Evolutionary conservation across 2,329 filamentous ascomycete species (phyloP), one percentile per base, ranked within the genome.

Genomic region (Exophiala aquamarina): DNA sequence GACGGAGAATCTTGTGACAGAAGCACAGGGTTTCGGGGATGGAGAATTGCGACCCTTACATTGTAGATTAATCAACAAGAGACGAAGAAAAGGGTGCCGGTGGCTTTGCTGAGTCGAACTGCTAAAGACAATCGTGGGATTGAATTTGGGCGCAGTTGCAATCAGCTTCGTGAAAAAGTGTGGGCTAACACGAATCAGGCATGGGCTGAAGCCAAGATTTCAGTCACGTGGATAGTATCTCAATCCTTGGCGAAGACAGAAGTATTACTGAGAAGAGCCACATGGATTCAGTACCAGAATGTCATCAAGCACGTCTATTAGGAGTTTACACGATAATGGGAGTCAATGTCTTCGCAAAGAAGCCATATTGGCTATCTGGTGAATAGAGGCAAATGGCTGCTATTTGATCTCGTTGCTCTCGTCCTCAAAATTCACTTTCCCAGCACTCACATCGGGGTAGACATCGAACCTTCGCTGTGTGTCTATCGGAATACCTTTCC

Each of bases 401-500:
- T n/a, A 14, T 34, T 34, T 34, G 32, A 34, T 34, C 5, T 40
- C 11, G 20, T 37, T 19, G 20, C 17, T 44, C 40, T 52, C 44
- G 47, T 72, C 68, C 32, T 72, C 64, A 57, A 66, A 70, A 21
- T 59, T 66, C 5, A 68, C 57, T 47, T 75, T 71, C 1, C 80
- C 84, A 60, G 79, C 69, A 61, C 83, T 90, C 23, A 98, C 82
- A 74, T 98, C 91, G 0, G 89, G 87, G 67, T 98, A 98, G 15
- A 98, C 86, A 68, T 98, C 93, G 65, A 95, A 98, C 57, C 93
- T 77, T 61, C 93, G 79, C 76, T 98, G 93, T 14, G 77, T 79
- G 61, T 84, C 82, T 43, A 97, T 75, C 2, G 93, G 93, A 58
- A 98, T 95, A 4, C 85, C 85, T 66, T 80, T 89, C 65, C 92